Percentiles rank a stretch among this genome's conserved stretches.
Conservation (phyloP, 345 rosid genomes). For the Isatis tinctoria region DNA sequence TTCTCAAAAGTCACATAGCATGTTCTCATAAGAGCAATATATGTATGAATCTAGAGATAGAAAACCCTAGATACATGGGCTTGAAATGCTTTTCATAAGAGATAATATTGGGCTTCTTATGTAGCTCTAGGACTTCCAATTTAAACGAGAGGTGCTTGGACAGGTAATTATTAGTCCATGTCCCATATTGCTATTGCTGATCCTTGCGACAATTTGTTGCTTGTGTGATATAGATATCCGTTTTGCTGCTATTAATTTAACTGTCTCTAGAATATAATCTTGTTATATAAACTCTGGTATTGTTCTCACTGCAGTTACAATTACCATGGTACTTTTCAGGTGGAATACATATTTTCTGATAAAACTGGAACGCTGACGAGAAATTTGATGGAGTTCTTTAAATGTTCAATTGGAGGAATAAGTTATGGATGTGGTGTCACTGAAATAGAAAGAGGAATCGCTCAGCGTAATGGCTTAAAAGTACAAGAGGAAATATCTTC, state of each 20-base stretch:
- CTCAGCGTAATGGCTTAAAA: constrained; percentile 65
- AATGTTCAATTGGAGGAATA: constrained; percentile 98
- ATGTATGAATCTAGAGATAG: too few relatives aligned
- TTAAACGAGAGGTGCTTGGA: constrained; percentile 98
- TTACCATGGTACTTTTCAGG: constrained; percentile 45
- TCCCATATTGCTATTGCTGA: constrained; percentile 3
- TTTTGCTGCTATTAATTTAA: not conserved
- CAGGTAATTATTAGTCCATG: constrained; percentile 52
- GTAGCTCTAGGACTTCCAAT: constrained; percentile 90
- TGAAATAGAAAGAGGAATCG: constrained; percentile 83
- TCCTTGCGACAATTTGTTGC: not conserved
- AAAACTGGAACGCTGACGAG: constrained; percentile 99
- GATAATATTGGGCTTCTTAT: too few relatives aligned
- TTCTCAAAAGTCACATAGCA: too few relatives aligned
- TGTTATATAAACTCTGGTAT: not conserved
- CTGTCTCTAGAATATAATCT: not conserved
- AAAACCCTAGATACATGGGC: too few relatives aligned
- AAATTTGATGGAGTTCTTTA: constrained; percentile 98
- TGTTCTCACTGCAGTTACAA: constrained; percentile 3
- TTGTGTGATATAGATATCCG: not conserved
- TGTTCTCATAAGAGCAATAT: too few relatives aligned
- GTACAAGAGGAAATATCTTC: constrained; percentile 57
- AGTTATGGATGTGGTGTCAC: constrained; percentile 90
- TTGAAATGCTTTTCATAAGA: too few relatives aligned
- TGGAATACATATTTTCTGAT: constrained; percentile 96